Evolutionary conservation across 768 basidiomycete genomes (phyloP).

Genomic region (Boletus coccyginus): DNA sequence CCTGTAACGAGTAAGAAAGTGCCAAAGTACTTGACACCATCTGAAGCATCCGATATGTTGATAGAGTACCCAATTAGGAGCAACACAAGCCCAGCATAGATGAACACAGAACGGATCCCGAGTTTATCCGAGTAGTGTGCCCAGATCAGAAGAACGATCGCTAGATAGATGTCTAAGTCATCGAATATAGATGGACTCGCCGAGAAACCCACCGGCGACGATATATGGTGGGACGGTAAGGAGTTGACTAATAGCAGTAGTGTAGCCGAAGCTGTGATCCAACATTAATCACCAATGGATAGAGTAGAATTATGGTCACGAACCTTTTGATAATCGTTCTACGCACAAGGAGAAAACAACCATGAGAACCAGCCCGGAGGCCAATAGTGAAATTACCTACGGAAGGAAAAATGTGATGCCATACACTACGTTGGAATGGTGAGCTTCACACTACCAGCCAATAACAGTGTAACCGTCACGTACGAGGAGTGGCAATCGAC

Average conservation of each 20-base stretch:
- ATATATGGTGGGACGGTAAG: slow-evolving; percentile 69
- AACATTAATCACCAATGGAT: background rate
- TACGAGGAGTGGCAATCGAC: slow-evolving; percentile 57
- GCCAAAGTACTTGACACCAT: slow-evolving; percentile 67
- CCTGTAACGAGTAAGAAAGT: slow-evolving; percentile 68
- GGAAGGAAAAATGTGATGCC: slow-evolving; percentile 71
- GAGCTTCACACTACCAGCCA: background rate
- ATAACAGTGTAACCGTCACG: slow-evolving; percentile 23
- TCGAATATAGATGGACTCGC: background rate
- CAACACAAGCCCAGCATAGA: slow-evolving; percentile 48
- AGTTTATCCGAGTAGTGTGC: slow-evolving; percentile 59
- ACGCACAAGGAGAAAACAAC: background rate
- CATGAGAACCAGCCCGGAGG: slow-evolving; percentile 1
- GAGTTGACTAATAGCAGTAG: slow-evolving; percentile 55
- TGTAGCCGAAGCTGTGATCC: slow-evolving; percentile 52
- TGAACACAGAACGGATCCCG: slow-evolving; percentile 55
- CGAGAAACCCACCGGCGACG: slow-evolving; percentile 49
- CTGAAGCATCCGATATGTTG: slow-evolving; percentile 52
- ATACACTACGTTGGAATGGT: slow-evolving; percentile 43
- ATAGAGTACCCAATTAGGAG: slow-evolving; percentile 59
- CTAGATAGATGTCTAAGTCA: slow-evolving; percentile 28
- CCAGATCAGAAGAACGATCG: slow-evolving; percentile 48
- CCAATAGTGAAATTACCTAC: slow-evolving; percentile 38
- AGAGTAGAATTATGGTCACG: background rate
- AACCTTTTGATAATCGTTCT: slow-evolving; percentile 62